These are phyloP conservation scores for Quercus rubra DNA, from an alignment of 306 rosid genomes.

Conservation along the genomic window DNA sequence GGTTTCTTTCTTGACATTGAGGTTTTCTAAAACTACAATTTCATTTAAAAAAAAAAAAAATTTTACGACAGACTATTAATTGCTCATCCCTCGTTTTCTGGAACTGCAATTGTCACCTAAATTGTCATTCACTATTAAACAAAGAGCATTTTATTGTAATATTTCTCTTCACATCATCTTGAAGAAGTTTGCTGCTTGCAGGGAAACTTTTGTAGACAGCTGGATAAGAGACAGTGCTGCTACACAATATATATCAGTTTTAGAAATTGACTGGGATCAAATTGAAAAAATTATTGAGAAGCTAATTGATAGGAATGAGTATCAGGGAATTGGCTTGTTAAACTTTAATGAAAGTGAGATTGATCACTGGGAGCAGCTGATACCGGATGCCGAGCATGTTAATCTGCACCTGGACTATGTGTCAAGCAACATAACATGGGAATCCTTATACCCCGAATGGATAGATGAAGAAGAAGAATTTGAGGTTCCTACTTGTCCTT, in stretches of 20 bases:
- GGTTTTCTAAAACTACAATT: background rate
- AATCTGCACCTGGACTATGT: slow-evolving; percentile 47
- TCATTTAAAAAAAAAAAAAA: too few relatives aligned
- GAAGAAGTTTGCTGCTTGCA: slow-evolving; percentile 21
- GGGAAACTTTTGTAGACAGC: slow-evolving; percentile 36
- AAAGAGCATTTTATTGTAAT: slow-evolving; percentile 12
- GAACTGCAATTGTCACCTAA: background rate
- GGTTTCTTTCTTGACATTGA: background rate
- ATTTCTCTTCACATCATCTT: background rate
- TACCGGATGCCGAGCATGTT: slow-evolving; percentile 68
- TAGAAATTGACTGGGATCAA: slow-evolving; percentile 66
- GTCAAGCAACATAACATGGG: slow-evolving; percentile 64
- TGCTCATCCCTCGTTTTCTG: slow-evolving; percentile 5
- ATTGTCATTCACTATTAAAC: background rate
- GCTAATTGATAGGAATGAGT: slow-evolving; percentile 47
- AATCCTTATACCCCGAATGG: slow-evolving; percentile 81
- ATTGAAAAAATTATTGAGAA: slow-evolving; percentile 43
- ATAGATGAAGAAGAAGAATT: slow-evolving; percentile 91
- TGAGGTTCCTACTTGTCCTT: slow-evolving; percentile 79
- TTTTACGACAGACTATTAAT: background rate
- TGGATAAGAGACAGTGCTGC: slow-evolving; percentile 33
- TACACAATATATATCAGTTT: slow-evolving; percentile 43
- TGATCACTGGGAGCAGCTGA: slow-evolving; percentile 61
- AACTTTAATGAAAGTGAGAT: slow-evolving; percentile 73
- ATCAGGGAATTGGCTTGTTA: slow-evolving; percentile 74